Percentiles rank a stretch among this genome's conserved stretches.
Conservation (phyloP, 345 rosid species). For the Nephelium lappaceum region DNA sequence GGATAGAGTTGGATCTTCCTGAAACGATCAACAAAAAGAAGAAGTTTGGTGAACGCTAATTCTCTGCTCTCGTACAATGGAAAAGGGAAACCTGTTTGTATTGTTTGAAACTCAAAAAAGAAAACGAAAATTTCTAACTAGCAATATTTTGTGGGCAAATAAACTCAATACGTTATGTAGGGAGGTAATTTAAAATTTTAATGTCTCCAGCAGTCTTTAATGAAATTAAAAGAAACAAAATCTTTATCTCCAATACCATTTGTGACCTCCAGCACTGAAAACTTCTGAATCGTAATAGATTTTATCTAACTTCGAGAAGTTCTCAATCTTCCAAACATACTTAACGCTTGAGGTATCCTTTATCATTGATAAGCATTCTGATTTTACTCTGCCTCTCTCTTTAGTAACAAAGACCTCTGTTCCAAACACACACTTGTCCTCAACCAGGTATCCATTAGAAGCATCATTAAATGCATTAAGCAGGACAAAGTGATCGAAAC, state of each 20-base stretch:
- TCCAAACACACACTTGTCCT: constrained; percentile 44
- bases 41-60: background rate
- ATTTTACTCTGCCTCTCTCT: constrained; percentile 39
- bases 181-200: too few relatives aligned
- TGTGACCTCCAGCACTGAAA: constrained; percentile 32
- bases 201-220: background rate
- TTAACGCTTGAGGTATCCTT: constrained; percentile 20
- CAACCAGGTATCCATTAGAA: constrained; percentile 41
- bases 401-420: constrained; percentile 43
- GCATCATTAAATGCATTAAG: constrained; percentile 25
- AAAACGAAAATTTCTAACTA: too few relatives aligned
- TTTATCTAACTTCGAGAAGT: constrained; percentile 28
- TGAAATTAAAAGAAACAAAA: background rate
- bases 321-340: constrained; percentile 40
- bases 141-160: too few relatives aligned
- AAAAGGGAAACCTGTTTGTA: too few relatives aligned
- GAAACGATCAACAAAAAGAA: background rate
- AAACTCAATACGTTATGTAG: too few relatives aligned
- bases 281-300: constrained; percentile 21
- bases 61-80: background rate
- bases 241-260: constrained; percentile 32
- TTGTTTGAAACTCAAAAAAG: too few relatives aligned
- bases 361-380: constrained; percentile 36
- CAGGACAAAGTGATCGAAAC: constrained; percentile 42
- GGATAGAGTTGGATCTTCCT: constrained; percentile 50